Percentiles rank a stretch among this genome's conserved stretches.
Conservation (phyloP, 768 basidiomycete genomes). For the Trametes cinnabarina region DNA sequence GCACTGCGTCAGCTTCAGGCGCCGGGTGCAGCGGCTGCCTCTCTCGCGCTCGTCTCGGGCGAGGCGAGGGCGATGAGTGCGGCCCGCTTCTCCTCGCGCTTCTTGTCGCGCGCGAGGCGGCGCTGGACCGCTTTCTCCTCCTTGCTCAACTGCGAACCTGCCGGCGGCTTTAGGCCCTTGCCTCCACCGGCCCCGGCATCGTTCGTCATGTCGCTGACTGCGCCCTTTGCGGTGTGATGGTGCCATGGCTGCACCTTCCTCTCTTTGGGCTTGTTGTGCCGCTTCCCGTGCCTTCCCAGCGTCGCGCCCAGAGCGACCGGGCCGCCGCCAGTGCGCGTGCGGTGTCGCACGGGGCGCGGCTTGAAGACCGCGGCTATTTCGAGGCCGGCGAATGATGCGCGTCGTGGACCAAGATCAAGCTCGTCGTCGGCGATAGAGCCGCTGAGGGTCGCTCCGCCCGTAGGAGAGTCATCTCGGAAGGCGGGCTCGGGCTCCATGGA, state of each 20-base stretch:
- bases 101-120: slow-evolving; percentile 49
- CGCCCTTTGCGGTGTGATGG: slow-evolving; percentile 1
- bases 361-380: slow-evolving; percentile 74
- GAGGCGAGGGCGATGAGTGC: slow-evolving; percentile 22
- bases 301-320: slow-evolving; percentile 2
- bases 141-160: slow-evolving; percentile 18
- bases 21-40: slow-evolving; percentile 18
- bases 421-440: slow-evolving; percentile 11
- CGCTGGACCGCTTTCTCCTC: slow-evolving; percentile 37
- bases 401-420: slow-evolving; percentile 2
- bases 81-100: slow-evolving; percentile 44
- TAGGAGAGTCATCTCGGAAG: slow-evolving; percentile 31
- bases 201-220: background rate
- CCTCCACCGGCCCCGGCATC: background rate
- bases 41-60: background rate
- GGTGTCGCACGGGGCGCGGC: slow-evolving; percentile 60
- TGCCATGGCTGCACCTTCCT: slow-evolving; percentile 27
- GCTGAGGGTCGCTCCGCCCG: background rate
- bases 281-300: slow-evolving; percentile 26
- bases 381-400: slow-evolving; percentile 48
- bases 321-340: slow-evolving; percentile 28
- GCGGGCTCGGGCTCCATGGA: slow-evolving; percentile 46
- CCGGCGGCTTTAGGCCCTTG: background rate
- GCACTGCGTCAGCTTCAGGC: slow-evolving; percentile 20
- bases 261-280: slow-evolving; percentile 22